Evolutionary conservation across 1,139 yeast species (phyloP).

Genomic region (Yamadazyma dushanensis): DNA sequence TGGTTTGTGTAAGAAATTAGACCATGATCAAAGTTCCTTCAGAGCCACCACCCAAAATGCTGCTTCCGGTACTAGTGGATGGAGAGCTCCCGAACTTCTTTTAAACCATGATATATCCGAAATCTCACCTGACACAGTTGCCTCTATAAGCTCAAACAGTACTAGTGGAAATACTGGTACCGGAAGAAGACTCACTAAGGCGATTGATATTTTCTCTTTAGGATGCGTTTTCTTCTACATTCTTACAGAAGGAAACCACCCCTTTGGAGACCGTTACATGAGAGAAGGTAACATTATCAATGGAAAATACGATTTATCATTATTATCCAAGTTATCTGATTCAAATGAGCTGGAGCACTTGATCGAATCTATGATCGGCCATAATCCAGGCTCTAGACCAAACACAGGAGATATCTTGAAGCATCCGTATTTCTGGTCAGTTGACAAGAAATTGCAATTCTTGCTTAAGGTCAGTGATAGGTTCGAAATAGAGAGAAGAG

Average conservation of each 20-base stretch:
- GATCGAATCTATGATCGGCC: conserved; percentile 67
- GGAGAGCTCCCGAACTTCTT: conserved; percentile 95
- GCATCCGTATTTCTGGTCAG: conserved; percentile 89
- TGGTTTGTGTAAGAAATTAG: conserved; percentile 90
- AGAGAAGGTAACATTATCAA: conserved; percentile 88
- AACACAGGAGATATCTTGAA: conserved; percentile 63
- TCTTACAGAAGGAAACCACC: conserved; percentile 83
- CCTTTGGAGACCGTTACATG: conserved; percentile 86
- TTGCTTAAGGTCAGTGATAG: conserved; percentile 85
- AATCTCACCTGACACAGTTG: conserved; percentile 42
- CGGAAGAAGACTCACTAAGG: conserved; percentile 73
- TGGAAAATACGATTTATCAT: conserved; percentile 59
- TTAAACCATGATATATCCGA: conserved; percentile 44
- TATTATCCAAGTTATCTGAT: conserved; percentile 42
- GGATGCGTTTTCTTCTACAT: conserved; percentile 95
- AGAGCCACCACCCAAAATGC: conserved; percentile 90
- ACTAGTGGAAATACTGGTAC: conserved; percentile 11
- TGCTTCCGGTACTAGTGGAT: conserved; percentile 92
- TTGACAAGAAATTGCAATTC: conserved; percentile 76
- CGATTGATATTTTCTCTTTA: conserved; percentile 89
- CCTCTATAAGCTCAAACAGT: conserved; percentile 30
- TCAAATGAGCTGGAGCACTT: conserved; percentile 70
- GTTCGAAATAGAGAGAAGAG: conserved; percentile 83
- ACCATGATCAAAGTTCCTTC: conserved; percentile 89
- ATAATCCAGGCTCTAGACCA: conserved; percentile 73